Evolutionary conservation across 768 basidiomycete genomes (phyloP).

Genomic region (Strobilomyces dryophilus): DNA sequence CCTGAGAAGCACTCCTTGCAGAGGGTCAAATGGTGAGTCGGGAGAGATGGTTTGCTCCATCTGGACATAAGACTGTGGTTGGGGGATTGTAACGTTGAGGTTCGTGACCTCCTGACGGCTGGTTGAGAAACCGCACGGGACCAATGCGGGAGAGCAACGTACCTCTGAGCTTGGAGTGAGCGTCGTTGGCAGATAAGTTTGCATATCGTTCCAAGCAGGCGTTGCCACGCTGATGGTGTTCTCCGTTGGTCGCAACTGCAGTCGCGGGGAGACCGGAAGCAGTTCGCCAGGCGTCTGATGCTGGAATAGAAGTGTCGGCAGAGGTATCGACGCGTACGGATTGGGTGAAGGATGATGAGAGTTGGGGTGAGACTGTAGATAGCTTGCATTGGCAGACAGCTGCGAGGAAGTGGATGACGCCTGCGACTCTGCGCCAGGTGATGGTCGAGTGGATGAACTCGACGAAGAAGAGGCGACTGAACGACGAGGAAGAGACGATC

Average conservation of each 20-base stretch:
- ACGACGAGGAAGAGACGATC: slow-evolving; percentile 8
- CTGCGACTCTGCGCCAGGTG: slow-evolving; percentile 12
- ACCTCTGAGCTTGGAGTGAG: slow-evolving; percentile 12
- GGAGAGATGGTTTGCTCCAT: not conserved
- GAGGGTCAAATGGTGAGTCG: slow-evolving; percentile 16
- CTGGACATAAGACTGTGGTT: slow-evolving; percentile 4
- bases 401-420: slow-evolving; percentile 19
- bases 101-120: slow-evolving; percentile 9
- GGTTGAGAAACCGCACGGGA: not conserved
- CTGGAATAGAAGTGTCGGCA: slow-evolving; percentile 3
- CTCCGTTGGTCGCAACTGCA: not conserved
- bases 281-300: not conserved
- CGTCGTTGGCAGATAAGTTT: not conserved
- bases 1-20: slow-evolving; percentile 30
- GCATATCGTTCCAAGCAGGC: slow-evolving; percentile 11
- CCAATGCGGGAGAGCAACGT: not conserved
- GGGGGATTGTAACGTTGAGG: slow-evolving; percentile 12
- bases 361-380: slow-evolving; percentile 4
- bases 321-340: slow-evolving; percentile 6
- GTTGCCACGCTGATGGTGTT: not conserved
- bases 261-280: not conserved
- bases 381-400: not conserved
- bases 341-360: slow-evolving; percentile 13
- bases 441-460: slow-evolving; percentile 4
- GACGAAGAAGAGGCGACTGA: slow-evolving; percentile 14